A percentile compares a stretch with the other conserved stretches of the same genome.
Evolutionary conservation across 1,284 basidiomycete species (phyloP).

Genomic region (Grifola frondosa): DNA sequence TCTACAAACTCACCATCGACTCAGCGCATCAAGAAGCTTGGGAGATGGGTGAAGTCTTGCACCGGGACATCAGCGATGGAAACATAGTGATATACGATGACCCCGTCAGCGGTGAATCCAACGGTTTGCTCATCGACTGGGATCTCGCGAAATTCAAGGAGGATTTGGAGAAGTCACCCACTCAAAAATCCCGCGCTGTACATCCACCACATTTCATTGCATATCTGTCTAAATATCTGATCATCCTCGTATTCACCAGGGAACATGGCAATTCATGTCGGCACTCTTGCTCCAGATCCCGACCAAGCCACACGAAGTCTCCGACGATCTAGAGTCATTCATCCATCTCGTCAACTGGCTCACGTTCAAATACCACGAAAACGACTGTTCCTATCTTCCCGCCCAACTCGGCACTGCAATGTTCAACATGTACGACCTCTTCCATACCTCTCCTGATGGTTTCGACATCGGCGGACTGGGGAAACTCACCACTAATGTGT

Average conservation of each 20-base stretch:
- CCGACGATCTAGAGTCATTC: conserved; percentile 17
- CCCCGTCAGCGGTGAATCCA: neutral
- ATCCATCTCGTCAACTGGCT: conserved; percentile 8
- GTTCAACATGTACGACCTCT: no score
- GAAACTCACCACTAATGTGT: no score
- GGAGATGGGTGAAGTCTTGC: conserved; percentile 11
- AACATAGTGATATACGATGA: conserved; percentile 14
- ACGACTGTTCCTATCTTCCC: no score
- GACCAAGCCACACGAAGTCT: conserved; percentile 4
- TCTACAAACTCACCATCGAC: neutral
- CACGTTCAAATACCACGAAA: conserved; percentile 1
- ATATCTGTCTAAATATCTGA: no score
- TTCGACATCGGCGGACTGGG: no score
- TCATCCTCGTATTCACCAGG: no score
- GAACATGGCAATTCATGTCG: conserved; percentile 16
- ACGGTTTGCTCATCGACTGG: conserved; percentile 17
- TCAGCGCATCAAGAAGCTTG: conserved; percentile 14
- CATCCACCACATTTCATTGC: no score
- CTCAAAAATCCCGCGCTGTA: neutral
- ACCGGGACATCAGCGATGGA: conserved; percentile 16
- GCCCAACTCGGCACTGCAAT: no score
- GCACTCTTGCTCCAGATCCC: conserved; percentile 5
- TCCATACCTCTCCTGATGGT: no score
- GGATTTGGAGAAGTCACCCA: neutral
- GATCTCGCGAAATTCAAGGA: conserved; percentile 10